Percentiles rank a stretch among this genome's conserved stretches.
These are phyloP conservation scores for Mytilinidion resinicola DNA, from an alignment of 495 filamentous ascomycete species.

Conservation along the genomic window DNA sequence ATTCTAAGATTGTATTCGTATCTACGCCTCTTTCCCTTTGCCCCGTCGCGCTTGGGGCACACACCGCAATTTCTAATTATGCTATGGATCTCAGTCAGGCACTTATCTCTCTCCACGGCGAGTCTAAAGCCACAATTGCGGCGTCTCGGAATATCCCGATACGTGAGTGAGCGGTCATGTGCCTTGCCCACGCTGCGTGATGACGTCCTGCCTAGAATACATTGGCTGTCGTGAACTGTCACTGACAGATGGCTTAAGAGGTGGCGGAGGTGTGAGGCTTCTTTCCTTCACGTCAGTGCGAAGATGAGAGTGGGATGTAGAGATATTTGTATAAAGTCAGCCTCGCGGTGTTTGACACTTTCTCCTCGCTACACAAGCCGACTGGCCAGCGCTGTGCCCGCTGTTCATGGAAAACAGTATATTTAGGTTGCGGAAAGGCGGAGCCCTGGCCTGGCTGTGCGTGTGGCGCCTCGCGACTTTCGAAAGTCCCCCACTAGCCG, in stretches of 20 bases:
- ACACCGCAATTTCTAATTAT: slow-evolving; percentile 9
- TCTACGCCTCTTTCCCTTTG: slow-evolving; percentile 1
- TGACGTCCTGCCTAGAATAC: no score
- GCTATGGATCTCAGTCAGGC: no score
- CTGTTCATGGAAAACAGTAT: not conserved
- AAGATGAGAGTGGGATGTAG: not conserved
- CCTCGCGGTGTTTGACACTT: not conserved
- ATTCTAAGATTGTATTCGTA: not conserved
- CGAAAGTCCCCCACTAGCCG: not conserved
- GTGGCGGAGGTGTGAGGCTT: no score
- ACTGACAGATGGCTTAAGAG: no score
- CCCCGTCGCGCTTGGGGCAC: slow-evolving; percentile 4
- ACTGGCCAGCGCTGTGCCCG: not conserved
- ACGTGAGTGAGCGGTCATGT: not conserved
- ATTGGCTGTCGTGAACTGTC: no score
- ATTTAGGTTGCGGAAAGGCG: not conserved
- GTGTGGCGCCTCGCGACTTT: not conserved
- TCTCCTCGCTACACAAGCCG: not conserved
- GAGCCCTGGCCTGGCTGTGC: slow-evolving; percentile 1
- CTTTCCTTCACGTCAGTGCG: no score
- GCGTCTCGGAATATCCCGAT: not conserved
- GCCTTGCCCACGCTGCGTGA: not conserved
- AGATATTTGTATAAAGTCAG: not conserved
- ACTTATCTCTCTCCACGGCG: not conserved
- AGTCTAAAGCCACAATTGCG: not conserved